phyloP scores from a whole-genome alignment of 2,329 filamentous ascomycete genomes.

The Hansfordia pulvinata region DNA sequence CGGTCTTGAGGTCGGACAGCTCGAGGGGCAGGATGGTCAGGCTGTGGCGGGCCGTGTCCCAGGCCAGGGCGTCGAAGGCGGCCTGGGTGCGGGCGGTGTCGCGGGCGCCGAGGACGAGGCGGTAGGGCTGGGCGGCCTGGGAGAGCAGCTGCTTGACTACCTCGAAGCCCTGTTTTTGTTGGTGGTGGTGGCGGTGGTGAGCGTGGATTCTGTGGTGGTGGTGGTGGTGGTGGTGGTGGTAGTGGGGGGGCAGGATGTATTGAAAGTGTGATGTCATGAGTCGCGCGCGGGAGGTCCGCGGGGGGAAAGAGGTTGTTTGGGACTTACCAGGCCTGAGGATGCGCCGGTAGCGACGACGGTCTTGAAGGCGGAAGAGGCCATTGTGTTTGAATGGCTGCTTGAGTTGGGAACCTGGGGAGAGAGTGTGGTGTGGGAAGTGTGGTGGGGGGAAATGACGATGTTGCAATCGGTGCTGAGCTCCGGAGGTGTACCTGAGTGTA shows the following conservation, averaged over 20 bases:
- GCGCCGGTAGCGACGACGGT: conserved; percentile 36
- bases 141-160: conserved; percentile 36
- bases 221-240: background rate
- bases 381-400: too few relatives aligned
- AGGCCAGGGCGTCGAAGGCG: conserved; percentile 26
- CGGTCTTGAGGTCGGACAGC: conserved; percentile 26
- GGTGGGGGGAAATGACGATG: too few relatives aligned
- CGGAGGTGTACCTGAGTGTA: too few relatives aligned
- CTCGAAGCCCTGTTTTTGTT: conserved; percentile 31
- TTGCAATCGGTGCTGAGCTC: too few relatives aligned
- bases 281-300: background rate
- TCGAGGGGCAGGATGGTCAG: conserved; percentile 34
- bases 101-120: conserved; percentile 34
- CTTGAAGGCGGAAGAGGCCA: too few relatives aligned
- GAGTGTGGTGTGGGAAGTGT: too few relatives aligned
- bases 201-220: background rate
- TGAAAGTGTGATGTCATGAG: background rate
- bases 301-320: background rate
- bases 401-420: too few relatives aligned
- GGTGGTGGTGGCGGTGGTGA: background rate
- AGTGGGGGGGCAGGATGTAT: background rate
- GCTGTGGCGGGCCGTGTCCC: conserved; percentile 23
- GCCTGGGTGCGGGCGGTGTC: conserved; percentile 24
- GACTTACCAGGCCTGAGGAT: conserved; percentile 32
- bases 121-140: conserved; percentile 28